phyloP scores from a whole-genome alignment of 2,329 filamentous ascomycete species.

The Phialemonium atrogriseum region DNA sequence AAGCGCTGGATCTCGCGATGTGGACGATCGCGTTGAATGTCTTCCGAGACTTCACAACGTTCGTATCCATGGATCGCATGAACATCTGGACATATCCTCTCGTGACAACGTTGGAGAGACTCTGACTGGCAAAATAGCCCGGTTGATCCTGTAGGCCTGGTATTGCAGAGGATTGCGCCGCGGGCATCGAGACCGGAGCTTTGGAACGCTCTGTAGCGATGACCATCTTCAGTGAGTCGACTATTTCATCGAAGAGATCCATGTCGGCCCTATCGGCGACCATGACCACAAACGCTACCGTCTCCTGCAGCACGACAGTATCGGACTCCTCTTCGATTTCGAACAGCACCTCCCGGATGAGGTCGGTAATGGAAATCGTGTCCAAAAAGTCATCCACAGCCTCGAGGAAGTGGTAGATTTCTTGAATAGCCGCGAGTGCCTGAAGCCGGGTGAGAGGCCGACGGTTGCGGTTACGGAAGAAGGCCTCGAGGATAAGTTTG shows the following conservation, averaged over 20 bases:
- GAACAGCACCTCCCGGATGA: conserved; percentile 54
- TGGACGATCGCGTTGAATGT: conserved; percentile 56
- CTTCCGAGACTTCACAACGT: conserved; percentile 54
- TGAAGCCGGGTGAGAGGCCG: conserved; percentile 54
- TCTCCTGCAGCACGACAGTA: conserved; percentile 52
- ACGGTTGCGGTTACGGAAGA: conserved; percentile 54
- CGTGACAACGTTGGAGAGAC: conserved; percentile 62
- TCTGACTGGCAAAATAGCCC: conserved; percentile 28
- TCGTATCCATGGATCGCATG: conserved; percentile 59
- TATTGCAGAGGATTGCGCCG: conserved; percentile 14
- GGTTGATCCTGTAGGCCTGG: conserved; percentile 17
- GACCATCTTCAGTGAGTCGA: conserved; percentile 42
- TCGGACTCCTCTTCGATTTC: conserved; percentile 57
- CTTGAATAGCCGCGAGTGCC: conserved; percentile 52
- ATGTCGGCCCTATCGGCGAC: conserved; percentile 54
- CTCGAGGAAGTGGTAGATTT: conserved; percentile 50
- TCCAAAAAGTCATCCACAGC: conserved; percentile 51
- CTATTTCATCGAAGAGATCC: conserved; percentile 49
- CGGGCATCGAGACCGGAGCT: conserved; percentile 28
- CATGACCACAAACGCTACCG: conserved; percentile 56
- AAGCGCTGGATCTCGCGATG: conserved; percentile 51
- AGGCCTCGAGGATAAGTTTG: conserved; percentile 48
- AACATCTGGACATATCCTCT: conserved; percentile 70
- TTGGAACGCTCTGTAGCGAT: conserved; percentile 39
- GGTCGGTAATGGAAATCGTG: conserved; percentile 45